Conservation (phyloP, 2,329 filamentous ascomycete genomes). For the Diaporthe caulivora region DNA sequence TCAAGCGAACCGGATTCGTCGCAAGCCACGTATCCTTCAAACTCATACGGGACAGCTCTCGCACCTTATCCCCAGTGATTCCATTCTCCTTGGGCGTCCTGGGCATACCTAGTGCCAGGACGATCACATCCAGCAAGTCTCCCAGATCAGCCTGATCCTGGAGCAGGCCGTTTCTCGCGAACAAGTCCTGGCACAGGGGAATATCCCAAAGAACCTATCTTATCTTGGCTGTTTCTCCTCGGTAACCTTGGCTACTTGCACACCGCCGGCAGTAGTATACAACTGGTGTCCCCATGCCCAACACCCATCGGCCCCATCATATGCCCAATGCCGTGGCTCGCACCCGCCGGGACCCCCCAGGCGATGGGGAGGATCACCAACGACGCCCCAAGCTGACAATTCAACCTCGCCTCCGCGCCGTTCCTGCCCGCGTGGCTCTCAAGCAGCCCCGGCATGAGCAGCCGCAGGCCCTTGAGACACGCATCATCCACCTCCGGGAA, state of each 20-base stretch:
- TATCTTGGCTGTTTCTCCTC: conserved; percentile 55
- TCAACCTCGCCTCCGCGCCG: background rate
- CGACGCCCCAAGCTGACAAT: background rate
- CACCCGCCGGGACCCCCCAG: conserved; percentile 46
- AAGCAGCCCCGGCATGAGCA: background rate
- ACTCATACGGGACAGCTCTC: conserved; percentile 60
- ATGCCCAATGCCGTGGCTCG: conserved; percentile 65
- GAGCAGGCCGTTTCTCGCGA: conserved; percentile 37
- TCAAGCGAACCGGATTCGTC: conserved; percentile 63
- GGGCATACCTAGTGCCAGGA: conserved; percentile 66
- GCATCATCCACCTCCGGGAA: background rate
- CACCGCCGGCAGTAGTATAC: conserved; percentile 66
- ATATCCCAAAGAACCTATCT: conserved; percentile 54
- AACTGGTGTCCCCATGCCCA: conserved; percentile 71
- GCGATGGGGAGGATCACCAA: background rate
- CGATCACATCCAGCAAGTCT: conserved; percentile 63
- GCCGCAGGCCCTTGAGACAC: background rate
- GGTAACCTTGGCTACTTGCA: conserved; percentile 61
- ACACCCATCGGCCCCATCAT: conserved; percentile 68
- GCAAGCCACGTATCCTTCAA: conserved; percentile 62
- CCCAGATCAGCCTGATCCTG: conserved; percentile 56
- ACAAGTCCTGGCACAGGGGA: conserved; percentile 48
- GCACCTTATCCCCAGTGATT: conserved; percentile 60
- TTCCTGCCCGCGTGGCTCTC: background rate
- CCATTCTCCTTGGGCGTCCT: conserved; percentile 63